A percentile compares a stretch with the other conserved stretches of the same genome.
Conservation (phyloP, 495 filamentous ascomycete genomes). For the Haplographium delicatum region DNA sequence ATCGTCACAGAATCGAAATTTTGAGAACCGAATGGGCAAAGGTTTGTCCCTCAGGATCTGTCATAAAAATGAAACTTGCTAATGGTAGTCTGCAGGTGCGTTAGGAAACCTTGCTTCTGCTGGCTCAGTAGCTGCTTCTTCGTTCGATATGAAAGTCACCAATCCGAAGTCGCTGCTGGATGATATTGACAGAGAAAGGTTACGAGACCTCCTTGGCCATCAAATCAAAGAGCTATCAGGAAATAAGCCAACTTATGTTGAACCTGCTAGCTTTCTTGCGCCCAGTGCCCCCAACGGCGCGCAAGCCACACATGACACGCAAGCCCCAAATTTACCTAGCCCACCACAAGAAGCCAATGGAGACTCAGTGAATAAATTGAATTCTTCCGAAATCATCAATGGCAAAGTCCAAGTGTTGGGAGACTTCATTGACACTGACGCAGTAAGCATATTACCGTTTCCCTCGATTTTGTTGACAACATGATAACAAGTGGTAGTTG, state of each 20-base stretch:
- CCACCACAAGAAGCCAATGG: background rate
- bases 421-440: slow-evolving; percentile 41
- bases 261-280: background rate
- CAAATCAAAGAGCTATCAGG: background rate
- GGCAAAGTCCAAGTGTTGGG: slow-evolving; percentile 34
- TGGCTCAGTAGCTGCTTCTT: slow-evolving; percentile 37
- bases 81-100: slow-evolving; percentile 27
- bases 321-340: background rate
- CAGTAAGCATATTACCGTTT: slow-evolving; percentile 13
- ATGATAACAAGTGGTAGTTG: slow-evolving; percentile 16
- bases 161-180: slow-evolving; percentile 30
- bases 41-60: slow-evolving; percentile 22
- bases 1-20: slow-evolving; percentile 42
- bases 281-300: background rate
- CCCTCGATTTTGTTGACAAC: background rate
- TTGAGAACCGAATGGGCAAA: slow-evolving; percentile 44
- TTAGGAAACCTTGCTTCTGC: slow-evolving; percentile 39
- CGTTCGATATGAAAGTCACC: slow-evolving; percentile 34
- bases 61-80: background rate
- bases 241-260: slow-evolving; percentile 18
- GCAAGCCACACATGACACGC: background rate
- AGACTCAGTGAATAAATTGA: slow-evolving; percentile 2
- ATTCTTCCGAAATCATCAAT: slow-evolving; percentile 2
- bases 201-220: slow-evolving; percentile 18
- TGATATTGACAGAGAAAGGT: slow-evolving; percentile 25